phyloP scores from a whole-genome alignment of 805 yeast species.

The Metschnikowia kofuensis region DNA sequence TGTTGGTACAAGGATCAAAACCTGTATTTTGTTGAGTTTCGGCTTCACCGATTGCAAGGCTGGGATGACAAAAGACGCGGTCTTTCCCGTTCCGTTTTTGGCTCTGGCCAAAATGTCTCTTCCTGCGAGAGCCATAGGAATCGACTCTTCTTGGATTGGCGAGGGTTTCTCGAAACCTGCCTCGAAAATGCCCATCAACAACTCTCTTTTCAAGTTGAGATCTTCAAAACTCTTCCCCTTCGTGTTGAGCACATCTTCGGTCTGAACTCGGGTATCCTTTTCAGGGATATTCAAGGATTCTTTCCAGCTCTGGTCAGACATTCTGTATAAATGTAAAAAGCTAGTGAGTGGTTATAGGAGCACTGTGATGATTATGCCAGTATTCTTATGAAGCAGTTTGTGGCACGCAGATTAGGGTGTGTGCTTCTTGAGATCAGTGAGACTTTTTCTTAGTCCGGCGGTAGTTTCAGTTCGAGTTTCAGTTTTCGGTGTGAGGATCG shows the following conservation, averaged over 20 bases:
- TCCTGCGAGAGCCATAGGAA: slow-evolving; percentile 93
- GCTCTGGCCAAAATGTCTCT: slow-evolving; percentile 97
- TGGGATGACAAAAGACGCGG: slow-evolving; percentile 96
- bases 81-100: slow-evolving; percentile 97
- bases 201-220: slow-evolving; percentile 85
- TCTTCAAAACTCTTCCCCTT: slow-evolving; percentile 92
- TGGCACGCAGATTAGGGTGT: too few species aligned
- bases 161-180: slow-evolving; percentile 98
- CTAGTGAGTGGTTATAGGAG: too few species aligned
- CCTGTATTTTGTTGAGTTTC: slow-evolving; percentile 79
- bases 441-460: not conserved
- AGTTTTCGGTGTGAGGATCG: not conserved
- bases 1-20: slow-evolving; percentile 91
- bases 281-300: slow-evolving; percentile 66
- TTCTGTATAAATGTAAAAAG: not conserved
- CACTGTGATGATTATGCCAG: too few species aligned
- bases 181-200: slow-evolving; percentile 97
- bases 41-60: slow-evolving; percentile 87
- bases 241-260: slow-evolving; percentile 91
- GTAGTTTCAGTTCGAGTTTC: slow-evolving; percentile 2
- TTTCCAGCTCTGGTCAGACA: slow-evolving; percentile 56
- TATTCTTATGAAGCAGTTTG: too few species aligned
- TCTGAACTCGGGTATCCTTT: slow-evolving; percentile 92
- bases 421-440: too few species aligned
- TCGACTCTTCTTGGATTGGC: slow-evolving; percentile 96